Conservation (phyloP, 305 asterid species). For the Stenogyne calaminthoides region DNA sequence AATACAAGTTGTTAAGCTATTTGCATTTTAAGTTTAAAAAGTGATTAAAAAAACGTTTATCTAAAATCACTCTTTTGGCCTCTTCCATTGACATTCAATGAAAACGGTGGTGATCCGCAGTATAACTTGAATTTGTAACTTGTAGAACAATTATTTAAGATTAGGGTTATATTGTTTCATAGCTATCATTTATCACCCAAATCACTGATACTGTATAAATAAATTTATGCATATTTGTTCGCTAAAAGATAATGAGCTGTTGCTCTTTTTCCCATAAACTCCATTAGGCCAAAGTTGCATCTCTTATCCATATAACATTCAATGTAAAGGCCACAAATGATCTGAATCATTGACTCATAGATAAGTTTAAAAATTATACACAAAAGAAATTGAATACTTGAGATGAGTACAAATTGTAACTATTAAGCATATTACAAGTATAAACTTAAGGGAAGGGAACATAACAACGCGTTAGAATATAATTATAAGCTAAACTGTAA, state of each 20-base stretch:
- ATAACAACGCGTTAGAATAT: not conserved
- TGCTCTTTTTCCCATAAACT: not conserved
- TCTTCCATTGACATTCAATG: not conserved
- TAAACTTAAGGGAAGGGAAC: not conserved
- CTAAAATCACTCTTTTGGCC: not conserved
- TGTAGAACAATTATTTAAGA: not conserved
- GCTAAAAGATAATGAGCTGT: not conserved
- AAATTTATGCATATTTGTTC: not conserved
- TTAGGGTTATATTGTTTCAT: not conserved
- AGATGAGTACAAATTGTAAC: not conserved
- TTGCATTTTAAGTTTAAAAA: not conserved
- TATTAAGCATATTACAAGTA: not conserved
- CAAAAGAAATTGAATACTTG: no score
- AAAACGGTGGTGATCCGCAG: not conserved
- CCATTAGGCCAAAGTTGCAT: not conserved
- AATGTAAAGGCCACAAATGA: not conserved
- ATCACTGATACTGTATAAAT: not conserved
- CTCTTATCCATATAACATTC: not conserved
- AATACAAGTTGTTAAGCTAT: not conserved
- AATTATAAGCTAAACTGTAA: not conserved
- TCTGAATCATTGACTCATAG: not conserved
- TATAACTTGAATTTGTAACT: conserved; percentile 1
- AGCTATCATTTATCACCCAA: not conserved
- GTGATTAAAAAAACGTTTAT: not conserved
- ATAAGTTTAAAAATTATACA: no score